These are phyloP conservation scores for Hypseocharis bilobata DNA, from an alignment of 441 rosid species.

Conservation along the genomic window DNA sequence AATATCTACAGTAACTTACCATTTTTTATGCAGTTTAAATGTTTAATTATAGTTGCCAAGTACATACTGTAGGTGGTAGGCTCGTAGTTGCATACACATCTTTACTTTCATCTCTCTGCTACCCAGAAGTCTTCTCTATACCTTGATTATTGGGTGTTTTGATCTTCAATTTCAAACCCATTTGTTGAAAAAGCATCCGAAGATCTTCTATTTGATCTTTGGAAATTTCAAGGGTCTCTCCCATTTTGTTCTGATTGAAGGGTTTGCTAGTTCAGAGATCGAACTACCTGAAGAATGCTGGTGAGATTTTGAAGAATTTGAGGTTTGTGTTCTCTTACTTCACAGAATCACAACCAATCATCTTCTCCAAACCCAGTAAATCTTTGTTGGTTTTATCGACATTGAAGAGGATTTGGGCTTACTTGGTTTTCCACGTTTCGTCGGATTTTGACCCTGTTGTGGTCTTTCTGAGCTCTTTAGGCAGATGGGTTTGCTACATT, in stretches of 20 bases:
- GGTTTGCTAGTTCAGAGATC: constrained; percentile 4
- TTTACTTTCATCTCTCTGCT: not conserved
- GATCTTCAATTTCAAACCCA: not conserved
- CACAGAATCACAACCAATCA: not conserved
- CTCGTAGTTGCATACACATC: too few relatives aligned
- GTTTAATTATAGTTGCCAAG: too few relatives aligned
- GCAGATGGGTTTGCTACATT: constrained; percentile 19
- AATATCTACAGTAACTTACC: too few relatives aligned
- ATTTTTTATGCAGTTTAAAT: too few relatives aligned
- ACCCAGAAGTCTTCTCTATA: not conserved
- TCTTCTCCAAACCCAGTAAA: too few relatives aligned
- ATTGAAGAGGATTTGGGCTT: constrained; percentile 18
- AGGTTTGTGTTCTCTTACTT: constrained; percentile 8
- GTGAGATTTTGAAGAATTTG: constrained; percentile 16
- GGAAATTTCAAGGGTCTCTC: not conserved
- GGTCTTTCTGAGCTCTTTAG: not conserved
- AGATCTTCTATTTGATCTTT: not conserved
- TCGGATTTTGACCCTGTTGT: not conserved
- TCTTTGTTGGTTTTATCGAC: constrained; percentile 10
- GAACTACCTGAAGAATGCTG: constrained; percentile 17
- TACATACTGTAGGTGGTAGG: too few relatives aligned
- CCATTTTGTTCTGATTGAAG: not conserved
- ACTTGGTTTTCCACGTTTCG: constrained; percentile 21
- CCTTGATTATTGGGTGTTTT: not conserved
- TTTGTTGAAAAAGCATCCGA: not conserved